phyloP scores from a whole-genome alignment of 805 yeast genomes.

The Blastobotrys attinorum region DNA sequence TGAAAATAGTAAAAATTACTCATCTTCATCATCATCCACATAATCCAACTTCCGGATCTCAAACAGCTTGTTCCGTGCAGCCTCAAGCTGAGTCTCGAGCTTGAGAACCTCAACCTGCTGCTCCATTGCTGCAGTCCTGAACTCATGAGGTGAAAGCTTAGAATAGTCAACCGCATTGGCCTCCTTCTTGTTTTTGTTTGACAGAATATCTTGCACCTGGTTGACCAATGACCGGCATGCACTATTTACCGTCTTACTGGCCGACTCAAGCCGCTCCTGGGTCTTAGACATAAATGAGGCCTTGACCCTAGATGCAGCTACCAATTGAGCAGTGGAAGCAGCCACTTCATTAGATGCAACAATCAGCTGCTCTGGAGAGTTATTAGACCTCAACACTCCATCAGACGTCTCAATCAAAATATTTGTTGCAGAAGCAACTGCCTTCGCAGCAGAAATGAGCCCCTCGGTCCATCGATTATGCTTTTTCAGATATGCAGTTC shows the following conservation, averaged over 20 bases:
- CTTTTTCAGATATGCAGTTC: constrained; percentile 74
- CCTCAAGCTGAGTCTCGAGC: constrained; percentile 60
- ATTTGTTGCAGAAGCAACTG: constrained; percentile 78
- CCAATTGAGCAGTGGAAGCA: constrained; percentile 86
- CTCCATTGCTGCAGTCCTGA: constrained; percentile 82
- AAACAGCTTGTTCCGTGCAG: constrained; percentile 74
- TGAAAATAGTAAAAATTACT: too few species aligned
- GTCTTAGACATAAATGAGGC: constrained; percentile 69
- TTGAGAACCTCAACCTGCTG: constrained; percentile 86
- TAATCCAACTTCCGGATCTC: constrained; percentile 78
- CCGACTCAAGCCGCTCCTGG: constrained; percentile 63
- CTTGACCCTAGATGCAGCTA: constrained; percentile 84
- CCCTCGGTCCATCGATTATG: constrained; percentile 94
- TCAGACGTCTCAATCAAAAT: constrained; percentile 80
- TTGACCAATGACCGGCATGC: constrained; percentile 69
- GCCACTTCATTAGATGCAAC: constrained; percentile 91
- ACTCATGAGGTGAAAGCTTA: constrained; percentile 65
- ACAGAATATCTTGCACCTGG: constrained; percentile 56
- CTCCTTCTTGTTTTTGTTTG: constrained; percentile 30
- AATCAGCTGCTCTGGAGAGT: constrained; percentile 72
- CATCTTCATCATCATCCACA: constrained; percentile 53
- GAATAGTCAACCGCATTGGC: constrained; percentile 53
- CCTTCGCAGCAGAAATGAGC: constrained; percentile 77
- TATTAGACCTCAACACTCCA: constrained; percentile 59
- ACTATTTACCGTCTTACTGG: constrained; percentile 59